These are phyloP conservation scores for Pseudopyrenochaeta lycopersici DNA, from an alignment of 2,329 filamentous ascomycete species.

Conservation along the genomic window DNA sequence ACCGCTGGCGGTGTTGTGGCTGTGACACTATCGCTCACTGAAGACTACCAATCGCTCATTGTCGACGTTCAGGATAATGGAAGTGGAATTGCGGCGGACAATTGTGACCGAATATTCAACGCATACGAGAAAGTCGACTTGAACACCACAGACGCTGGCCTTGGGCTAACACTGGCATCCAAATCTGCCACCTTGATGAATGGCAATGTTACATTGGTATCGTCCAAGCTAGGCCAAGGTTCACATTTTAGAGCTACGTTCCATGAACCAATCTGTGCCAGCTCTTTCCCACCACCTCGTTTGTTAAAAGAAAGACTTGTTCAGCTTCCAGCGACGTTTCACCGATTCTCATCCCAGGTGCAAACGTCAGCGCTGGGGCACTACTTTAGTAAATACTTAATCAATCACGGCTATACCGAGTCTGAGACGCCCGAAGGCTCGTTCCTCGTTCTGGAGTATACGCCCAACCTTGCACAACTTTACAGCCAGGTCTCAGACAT, in stretches of 20 bases:
- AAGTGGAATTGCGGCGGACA: constrained; percentile 46
- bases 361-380: constrained; percentile 15
- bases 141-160: constrained; percentile 52
- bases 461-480: constrained; percentile 25
- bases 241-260: constrained; percentile 54
- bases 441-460: constrained; percentile 38
- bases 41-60: constrained; percentile 41
- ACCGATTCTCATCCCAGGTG: constrained; percentile 17
- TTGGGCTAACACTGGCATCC: constrained; percentile 55
- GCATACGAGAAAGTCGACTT: constrained; percentile 54
- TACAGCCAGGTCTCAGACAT: constrained; percentile 19
- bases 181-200: constrained; percentile 54
- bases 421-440: constrained; percentile 14
- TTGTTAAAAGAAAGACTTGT: constrained; percentile 7
- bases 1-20: constrained; percentile 50
- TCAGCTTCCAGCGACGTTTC: constrained; percentile 17
- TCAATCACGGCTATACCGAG: constrained; percentile 16
- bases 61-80: constrained; percentile 58
- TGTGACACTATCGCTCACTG: constrained; percentile 41
- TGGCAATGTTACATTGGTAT: constrained; percentile 50
- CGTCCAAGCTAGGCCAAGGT: constrained; percentile 46
- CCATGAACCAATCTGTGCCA: constrained; percentile 32
- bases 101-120: constrained; percentile 54
- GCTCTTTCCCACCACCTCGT: constrained; percentile 23
- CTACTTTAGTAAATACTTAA: constrained; percentile 25